Evolutionary conservation across 2,329 filamentous ascomycete species (phyloP).

Genomic region (Waltergamsia citrina): DNA sequence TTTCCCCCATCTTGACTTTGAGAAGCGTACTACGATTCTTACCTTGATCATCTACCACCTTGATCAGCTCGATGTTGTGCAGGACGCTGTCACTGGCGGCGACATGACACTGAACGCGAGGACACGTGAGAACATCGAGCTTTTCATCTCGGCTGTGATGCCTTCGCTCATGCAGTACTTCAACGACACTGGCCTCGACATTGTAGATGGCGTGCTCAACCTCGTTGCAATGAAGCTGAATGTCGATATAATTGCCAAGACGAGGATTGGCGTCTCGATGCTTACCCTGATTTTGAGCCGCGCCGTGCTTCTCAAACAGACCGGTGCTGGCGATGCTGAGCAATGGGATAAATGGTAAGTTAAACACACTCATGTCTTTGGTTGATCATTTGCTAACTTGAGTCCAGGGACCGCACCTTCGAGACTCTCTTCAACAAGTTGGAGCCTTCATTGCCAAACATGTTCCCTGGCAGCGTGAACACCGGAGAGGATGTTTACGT

Average conservation of each 20-base stretch:
- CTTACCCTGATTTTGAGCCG: slow-evolving; percentile 91
- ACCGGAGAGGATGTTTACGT: slow-evolving; percentile 91
- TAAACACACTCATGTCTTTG: not conserved
- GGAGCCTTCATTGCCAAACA: slow-evolving; percentile 71
- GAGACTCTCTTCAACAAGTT: slow-evolving; percentile 79
- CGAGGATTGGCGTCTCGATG: slow-evolving; percentile 79
- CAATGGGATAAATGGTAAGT: slow-evolving; percentile 73
- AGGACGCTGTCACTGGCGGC: slow-evolving; percentile 62
- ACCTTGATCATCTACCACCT: slow-evolving; percentile 95
- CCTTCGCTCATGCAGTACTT: slow-evolving; percentile 83
- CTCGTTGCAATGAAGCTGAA: slow-evolving; percentile 78
- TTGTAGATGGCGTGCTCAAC: slow-evolving; percentile 82
- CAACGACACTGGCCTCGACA: slow-evolving; percentile 81
- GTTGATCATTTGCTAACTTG: slow-evolving; percentile 19
- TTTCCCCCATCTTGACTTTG: slow-evolving; percentile 84
- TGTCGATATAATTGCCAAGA: slow-evolving; percentile 74
- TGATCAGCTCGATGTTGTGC: slow-evolving; percentile 83
- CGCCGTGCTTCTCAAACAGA: slow-evolving; percentile 86
- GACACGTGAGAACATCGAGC: slow-evolving; percentile 83
- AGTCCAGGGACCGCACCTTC: slow-evolving; percentile 61
- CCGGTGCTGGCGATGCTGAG: slow-evolving; percentile 56
- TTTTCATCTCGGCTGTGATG: slow-evolving; percentile 84
- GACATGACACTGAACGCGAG: slow-evolving; percentile 63
- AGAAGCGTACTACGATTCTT: slow-evolving; percentile 88
- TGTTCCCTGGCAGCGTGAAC: slow-evolving; percentile 89